Base-by-base conservation (phyloP, 176 grass and related monocot genomes). In the Poa annua region DNA sequence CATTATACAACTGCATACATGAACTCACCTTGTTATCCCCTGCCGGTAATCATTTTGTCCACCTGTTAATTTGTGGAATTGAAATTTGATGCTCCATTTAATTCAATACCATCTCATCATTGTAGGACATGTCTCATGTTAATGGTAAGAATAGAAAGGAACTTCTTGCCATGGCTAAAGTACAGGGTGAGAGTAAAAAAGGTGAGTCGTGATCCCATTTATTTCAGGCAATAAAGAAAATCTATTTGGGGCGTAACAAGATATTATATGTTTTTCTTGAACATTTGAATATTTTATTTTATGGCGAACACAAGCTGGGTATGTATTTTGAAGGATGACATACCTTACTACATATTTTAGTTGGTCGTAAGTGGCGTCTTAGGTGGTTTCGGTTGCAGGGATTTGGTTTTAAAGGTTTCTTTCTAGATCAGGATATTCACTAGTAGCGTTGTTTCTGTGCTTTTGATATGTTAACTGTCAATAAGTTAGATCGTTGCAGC, bases 141-240 rank as follows among this genome's bases (percentile, higher is more conserved):
- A 96, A 90, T 84, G 96, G 96, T 60, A 99, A 99, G 91, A 99
- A 99, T 39, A 95, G 85, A 84, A 96, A 99, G 81, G 96, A 99
- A 84, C 93, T 99, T 83, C 87, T 96, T 66, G 96, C 96, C 47
- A 99, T 99, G 96, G 93, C 96, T 74, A 99, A 99, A 90, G 91
- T 96, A 62, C 96, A 99, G 91, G 96, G 88, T 60, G 96, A 99
- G 48, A 87, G 51, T 80, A 95, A 96, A 92, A 99, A 94, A 92
- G 96, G 96, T 98, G 64, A 54, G 92, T 85, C 24, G 3, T 51
- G 44, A 71, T 26, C 19, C 3, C 39, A 63, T 60, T 17, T 36
- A 86, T 83, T 44, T 49, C 26, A 66, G 66, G 47, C 50, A 11
- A 74, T 74, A 50, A 53, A 84, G 41, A 50, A 51, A 84, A 41